Conservation (phyloP, 257 asterid species). For the Galeopsis tetrahit region DNA sequence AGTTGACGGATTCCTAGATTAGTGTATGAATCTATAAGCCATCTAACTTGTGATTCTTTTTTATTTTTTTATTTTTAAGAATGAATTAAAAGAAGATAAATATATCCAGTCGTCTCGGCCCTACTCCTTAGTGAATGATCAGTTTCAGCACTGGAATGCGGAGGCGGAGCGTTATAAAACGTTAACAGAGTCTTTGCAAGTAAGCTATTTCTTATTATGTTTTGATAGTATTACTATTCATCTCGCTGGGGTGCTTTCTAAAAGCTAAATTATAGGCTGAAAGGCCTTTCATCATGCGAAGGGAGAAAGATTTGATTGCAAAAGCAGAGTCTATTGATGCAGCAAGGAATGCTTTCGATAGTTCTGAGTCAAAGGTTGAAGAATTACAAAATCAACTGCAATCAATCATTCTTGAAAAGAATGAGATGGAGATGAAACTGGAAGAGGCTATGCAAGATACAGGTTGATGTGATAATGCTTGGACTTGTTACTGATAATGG, state of each 20-base stretch:
- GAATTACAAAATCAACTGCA: conserved; percentile 78
- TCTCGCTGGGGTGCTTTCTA: conserved; percentile 39
- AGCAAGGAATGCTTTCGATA: conserved; percentile 57
- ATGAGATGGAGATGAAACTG: conserved; percentile 79
- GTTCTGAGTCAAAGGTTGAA: conserved; percentile 68
- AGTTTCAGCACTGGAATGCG: conserved; percentile 84
- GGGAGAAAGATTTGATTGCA: conserved; percentile 75
- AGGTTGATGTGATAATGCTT: conserved; percentile 56
- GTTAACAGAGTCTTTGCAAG: conserved; percentile 80
- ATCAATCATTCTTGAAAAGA: conserved; percentile 63
- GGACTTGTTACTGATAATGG: conserved; percentile 25
- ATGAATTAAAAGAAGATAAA: conserved; percentile 80
- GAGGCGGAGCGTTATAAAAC: conserved; percentile 82
- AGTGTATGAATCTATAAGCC: conserved; percentile 24
- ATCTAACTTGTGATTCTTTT: conserved; percentile 12
- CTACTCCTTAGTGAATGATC: conserved; percentile 78
- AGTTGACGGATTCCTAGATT: conserved; percentile 12
- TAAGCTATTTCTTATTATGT: conserved; percentile 42
- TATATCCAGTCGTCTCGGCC: conserved; percentile 75
- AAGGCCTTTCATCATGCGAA: conserved; percentile 70
- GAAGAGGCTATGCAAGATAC: conserved; percentile 92
- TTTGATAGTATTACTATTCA: conserved; percentile 21
- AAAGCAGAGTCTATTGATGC: conserved; percentile 76
- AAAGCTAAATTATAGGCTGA: conserved; percentile 70
- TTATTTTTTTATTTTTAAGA: conserved; percentile 46